Conservation (phyloP, 2,329 filamentous ascomycete genomes). For the Beauveria bassiana region DNA sequence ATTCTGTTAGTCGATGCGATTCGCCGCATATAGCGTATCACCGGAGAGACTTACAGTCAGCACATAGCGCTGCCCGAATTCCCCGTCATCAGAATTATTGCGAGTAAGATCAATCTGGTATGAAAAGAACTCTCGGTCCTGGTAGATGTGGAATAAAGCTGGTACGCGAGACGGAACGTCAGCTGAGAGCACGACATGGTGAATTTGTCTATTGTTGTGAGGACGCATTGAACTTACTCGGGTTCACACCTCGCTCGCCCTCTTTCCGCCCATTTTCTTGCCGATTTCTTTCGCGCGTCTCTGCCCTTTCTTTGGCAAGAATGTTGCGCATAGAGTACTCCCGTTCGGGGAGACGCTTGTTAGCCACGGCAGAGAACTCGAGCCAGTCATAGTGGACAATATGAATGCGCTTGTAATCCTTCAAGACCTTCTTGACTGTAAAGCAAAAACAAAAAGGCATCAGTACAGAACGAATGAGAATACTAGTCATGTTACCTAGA, state of each 20-base stretch:
- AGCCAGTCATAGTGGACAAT: constrained; percentile 47
- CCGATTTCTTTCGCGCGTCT: constrained; percentile 25
- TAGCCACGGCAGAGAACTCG: constrained; percentile 33
- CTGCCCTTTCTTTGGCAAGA: constrained; percentile 22
- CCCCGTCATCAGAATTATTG: constrained; percentile 33
- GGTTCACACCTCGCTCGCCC: constrained; percentile 38
- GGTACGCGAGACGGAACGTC: neutral
- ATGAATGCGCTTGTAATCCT: constrained; percentile 25
- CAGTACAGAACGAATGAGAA: neutral
- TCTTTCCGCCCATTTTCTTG: constrained; percentile 31
- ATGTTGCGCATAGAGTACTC: constrained; percentile 36
- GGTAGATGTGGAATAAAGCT: constrained; percentile 53
- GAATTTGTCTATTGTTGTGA: neutral
- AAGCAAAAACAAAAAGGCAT: neutral
- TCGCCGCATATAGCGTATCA: neutral
- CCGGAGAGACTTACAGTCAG: constrained; percentile 43
- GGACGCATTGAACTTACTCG: constrained; percentile 31
- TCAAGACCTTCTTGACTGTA: constrained; percentile 31
- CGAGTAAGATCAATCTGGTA: constrained; percentile 58
- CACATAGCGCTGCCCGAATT: constrained; percentile 49
- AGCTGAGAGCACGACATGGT: neutral
- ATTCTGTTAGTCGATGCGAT: neutral
- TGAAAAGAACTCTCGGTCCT: constrained; percentile 52
- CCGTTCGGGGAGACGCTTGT: constrained; percentile 23
- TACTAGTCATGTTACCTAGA: constrained; percentile 22